Evolutionary conservation across 495 filamentous ascomycete species (phyloP), one percentile per base, ranked within the genome.

Genomic region (Lophiostoma macrostomum): DNA sequence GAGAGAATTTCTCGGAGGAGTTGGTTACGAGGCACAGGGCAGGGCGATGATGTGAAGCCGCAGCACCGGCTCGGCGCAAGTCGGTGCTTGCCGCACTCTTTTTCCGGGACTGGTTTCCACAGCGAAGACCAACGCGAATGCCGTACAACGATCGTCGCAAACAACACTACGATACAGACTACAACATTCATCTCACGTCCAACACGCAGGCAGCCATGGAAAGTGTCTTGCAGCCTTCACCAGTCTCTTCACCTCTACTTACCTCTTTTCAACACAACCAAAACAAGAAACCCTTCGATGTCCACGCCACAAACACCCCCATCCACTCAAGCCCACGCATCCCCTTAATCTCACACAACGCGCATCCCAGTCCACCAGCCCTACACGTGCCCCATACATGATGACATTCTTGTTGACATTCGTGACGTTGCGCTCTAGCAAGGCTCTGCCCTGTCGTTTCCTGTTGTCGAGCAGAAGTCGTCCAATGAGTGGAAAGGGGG

Each of bases 291-390:
- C n/a, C n/a, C n/a, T n/a, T n/a, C n/a, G n/a, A n/a, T 3, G 29
- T 31, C 7, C 7, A 31, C 7, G n/a, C n/a, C 29, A 31, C 29
- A 41, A 20, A 16, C 3, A 11, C 39, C n/a, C 11, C 10, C 50
- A 43, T 19, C 5, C 22, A 41, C n/a, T 34, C 37, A 25, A 42
- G 19, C 22, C 34, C 20, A 27, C 13, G n/a, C 27, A 35, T 37
- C 51, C 48, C 51, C 51, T 55, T 55, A 55, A 55, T 55, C 16
- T 48, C 41, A 16, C 14, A 37, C 19, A 44, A 47, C 51, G 51
- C 51, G 51, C 42, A 55, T 55, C 51, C 51, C 20, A 19, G 51
- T 30, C 31, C 23, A 18, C 5, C 18, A 1, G n/a, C 4, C 39
- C 5, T 30, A 34, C 23, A 52, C 36, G n/a, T 30, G 36, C 36